Evolutionary conservation across 805 yeast genomes (phyloP).

Genomic region (Metschnikowia continentalis): DNA sequence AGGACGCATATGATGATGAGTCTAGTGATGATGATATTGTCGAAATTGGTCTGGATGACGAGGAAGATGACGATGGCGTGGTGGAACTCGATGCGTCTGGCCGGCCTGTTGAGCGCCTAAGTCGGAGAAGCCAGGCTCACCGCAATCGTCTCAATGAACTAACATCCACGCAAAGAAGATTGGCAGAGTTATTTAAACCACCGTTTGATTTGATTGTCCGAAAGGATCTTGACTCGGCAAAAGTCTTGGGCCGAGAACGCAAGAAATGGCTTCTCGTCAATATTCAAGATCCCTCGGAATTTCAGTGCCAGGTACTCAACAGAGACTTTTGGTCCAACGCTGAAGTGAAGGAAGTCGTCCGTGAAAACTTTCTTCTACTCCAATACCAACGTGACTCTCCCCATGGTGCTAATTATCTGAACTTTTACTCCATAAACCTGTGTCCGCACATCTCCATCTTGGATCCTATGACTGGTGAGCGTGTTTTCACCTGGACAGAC

Average conservation of each 20-base stretch:
- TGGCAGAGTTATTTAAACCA: constrained; percentile 84
- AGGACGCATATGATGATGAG: constrained; percentile 21
- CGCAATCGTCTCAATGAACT: constrained; percentile 29
- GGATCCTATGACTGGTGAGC: constrained; percentile 95
- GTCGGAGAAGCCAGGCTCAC: constrained; percentile 10
- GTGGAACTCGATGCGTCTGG: constrained; percentile 30
- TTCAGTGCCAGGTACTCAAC: constrained; percentile 83
- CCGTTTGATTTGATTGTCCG: constrained; percentile 86
- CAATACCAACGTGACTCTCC: constrained; percentile 81
- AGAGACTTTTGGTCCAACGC: constrained; percentile 87
- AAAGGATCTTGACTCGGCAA: constrained; percentile 70
- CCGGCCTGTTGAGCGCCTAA: constrained; percentile 17
- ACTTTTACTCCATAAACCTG: constrained; percentile 64
- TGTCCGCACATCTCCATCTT: constrained; percentile 88
- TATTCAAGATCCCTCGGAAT: constrained; percentile 80
- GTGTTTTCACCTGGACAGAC: constrained; percentile 70
- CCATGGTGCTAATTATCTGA: constrained; percentile 65
- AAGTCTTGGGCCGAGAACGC: constrained; percentile 53
- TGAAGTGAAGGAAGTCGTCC: constrained; percentile 59
- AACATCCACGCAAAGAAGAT: constrained; percentile 54
- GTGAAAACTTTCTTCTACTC: constrained; percentile 69
- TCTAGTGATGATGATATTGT: constrained; percentile 25
- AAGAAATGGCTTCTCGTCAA: constrained; percentile 84
- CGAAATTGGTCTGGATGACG: constrained; percentile 31
- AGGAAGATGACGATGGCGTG: constrained; percentile 32